Evolutionary conservation across 2,329 filamentous ascomycete species (phyloP).

Genomic region (Ceratocystis lukuohia): DNA sequence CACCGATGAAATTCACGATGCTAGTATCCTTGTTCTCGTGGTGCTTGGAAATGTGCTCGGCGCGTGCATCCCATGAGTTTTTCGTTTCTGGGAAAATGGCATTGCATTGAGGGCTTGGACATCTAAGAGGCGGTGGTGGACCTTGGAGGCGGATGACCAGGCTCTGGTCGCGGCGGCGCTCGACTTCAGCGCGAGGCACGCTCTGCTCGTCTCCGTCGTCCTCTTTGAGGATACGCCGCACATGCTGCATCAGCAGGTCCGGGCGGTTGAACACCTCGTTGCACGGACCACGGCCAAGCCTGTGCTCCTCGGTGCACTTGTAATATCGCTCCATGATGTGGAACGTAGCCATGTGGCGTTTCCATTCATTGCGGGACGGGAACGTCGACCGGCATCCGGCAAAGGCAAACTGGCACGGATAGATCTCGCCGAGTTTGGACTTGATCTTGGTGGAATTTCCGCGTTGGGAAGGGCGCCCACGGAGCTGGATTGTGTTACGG

Average conservation of each 20-base stretch:
- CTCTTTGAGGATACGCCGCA: conserved; percentile 58
- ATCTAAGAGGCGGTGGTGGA: conserved; percentile 43
- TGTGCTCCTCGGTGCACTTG: conserved; percentile 46
- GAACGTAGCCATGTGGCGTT: conserved; percentile 69
- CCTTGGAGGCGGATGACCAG: conserved; percentile 46
- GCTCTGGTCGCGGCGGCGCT: conserved; percentile 32
- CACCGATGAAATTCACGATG: not conserved
- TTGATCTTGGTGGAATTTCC: not conserved
- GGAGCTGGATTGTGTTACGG: too few species aligned
- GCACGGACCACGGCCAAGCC: conserved; percentile 21
- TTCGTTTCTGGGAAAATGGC: conserved; percentile 42
- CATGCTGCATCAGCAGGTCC: conserved; percentile 80
- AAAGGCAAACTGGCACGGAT: conserved; percentile 56
- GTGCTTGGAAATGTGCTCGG: conserved; percentile 80
- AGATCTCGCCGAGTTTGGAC: not conserved
- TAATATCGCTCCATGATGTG: conserved; percentile 65
- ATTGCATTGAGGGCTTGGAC: conserved; percentile 49
- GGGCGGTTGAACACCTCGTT: conserved; percentile 73
- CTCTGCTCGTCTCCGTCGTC: conserved; percentile 34
- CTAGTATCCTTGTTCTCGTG: conserved; percentile 40
- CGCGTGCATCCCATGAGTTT: conserved; percentile 62
- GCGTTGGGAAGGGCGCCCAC: too few species aligned
- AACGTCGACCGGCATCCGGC: conserved; percentile 66
- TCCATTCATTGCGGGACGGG: conserved; percentile 85
- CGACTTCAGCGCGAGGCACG: conserved; percentile 30